These are phyloP conservation scores for Vararia minispora DNA, from an alignment of 768 basidiomycete genomes.

Conservation along the genomic window DNA sequence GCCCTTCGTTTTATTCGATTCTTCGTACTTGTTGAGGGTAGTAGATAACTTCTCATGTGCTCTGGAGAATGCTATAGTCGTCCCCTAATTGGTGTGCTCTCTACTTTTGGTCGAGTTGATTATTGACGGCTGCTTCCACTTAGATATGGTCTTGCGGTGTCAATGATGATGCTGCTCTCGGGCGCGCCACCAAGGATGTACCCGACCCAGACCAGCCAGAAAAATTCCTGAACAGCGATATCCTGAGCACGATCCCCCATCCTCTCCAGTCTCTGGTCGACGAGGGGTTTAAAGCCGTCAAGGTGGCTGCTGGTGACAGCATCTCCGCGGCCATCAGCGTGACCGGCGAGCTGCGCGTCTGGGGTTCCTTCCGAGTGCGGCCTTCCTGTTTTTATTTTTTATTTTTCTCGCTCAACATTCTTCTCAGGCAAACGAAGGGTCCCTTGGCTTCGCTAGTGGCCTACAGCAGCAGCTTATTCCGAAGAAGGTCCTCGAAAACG, in stretches of 20 bases:
- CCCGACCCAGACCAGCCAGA: conserved; percentile 48
- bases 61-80: no score
- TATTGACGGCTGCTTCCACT: no score
- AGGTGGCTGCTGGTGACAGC: conserved; percentile 77
- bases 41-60: no score
- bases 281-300: conserved; percentile 76
- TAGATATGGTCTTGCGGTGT: conserved; percentile 81
- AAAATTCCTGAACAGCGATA: conserved; percentile 42
- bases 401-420: conserved; percentile 2
- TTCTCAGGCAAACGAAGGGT: conserved; percentile 59
- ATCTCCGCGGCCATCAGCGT: conserved; percentile 77
- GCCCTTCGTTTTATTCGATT: no score
- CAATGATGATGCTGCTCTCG: conserved; percentile 85
- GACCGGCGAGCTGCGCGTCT: conserved; percentile 73
- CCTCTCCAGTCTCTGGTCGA: conserved; percentile 60
- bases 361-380: conserved; percentile 84
- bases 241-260: conserved; percentile 44
- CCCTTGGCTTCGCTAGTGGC: conserved; percentile 72
- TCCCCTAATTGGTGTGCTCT: no score
- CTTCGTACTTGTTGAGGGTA: no score
- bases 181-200: conserved; percentile 58
- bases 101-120: no score
- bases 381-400: conserved; percentile 1
- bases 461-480: conserved; percentile 59
- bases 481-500: conserved; percentile 44